Evolutionary conservation across 805 yeast species (phyloP), one percentile per base, ranked within the genome.

Genomic region (Cyberlindnera subsufficiens): DNA sequence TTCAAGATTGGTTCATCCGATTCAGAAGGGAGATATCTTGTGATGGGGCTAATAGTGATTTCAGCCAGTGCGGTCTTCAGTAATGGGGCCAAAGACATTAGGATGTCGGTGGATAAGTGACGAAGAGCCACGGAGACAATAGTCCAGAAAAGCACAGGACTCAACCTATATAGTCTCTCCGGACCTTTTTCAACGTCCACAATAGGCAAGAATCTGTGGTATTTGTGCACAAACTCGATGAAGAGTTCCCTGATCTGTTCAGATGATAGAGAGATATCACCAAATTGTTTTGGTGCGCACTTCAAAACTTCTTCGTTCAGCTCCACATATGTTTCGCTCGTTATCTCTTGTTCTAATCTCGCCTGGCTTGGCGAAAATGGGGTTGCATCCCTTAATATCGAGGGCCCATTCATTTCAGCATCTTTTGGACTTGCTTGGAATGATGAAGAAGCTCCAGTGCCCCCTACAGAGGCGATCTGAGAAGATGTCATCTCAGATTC

Each of bases 101-200:
- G 75, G 2, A 59, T 65, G 52, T 44, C 56, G 1, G 68, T 58
- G 22, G 69, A 67, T 46, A 71, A 72, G 43, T 96, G 71, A 46
- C 99, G 74, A 35, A 89, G 66, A 0, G 96, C 86, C 1, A 88
- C 84, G 33, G 88, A 77, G 78, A 90, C 81, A 14, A 91, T 81
- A 0, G 91, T 90, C 99, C 99, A 91, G 57, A 91, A 91, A 16
- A 91, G 67, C 3, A 91, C 82, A 0, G 97, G 96, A 44, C 96
- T 88, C 15, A 86, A 69, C 44, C 78, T 64, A 60, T 85, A 86
- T 8, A 90, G 74, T 37, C 79, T 67, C 53, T 89, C 97, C 1
- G 96, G 93, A 9, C 96, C 96, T 47, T 75, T 77, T 6, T 68
- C 50, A 3, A 91, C 74, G 58, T 91, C 96, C 3, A 91, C 93